Evolutionary conservation across 2,329 filamentous ascomycete genomes (phyloP), one percentile per base, ranked within the genome.

Genomic region (Phialophora tarda): DNA sequence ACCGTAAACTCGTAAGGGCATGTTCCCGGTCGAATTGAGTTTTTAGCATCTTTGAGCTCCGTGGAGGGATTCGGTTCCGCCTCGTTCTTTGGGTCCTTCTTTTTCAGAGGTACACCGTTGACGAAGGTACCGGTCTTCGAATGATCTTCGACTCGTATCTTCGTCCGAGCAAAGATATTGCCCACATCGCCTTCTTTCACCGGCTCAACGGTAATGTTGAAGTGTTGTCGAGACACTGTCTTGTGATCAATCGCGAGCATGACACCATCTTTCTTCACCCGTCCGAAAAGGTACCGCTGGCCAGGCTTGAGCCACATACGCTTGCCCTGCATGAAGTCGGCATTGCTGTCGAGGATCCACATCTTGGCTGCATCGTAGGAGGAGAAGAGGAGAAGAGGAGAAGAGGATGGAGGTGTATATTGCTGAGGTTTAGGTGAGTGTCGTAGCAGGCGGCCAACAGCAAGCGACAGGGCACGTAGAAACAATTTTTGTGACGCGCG

Each of bases 211-310:
- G 88, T 84, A 59, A 99, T 88, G 34, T 89, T 89, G 70, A 97
- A 81, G 78, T 99, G 95, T 74, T 95, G 92, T 64, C 94, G 86
- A 34, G 95, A 99, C 57, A 99, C 91, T 0, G 89, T 90, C 74
- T 91, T 91, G 74, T 95, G 86, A 5, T 89, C 86, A 71, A 97
- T 91, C 26, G 86, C 88, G 71, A 91, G 87, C 2, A 87, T 86
- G 62, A 86, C 89, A 74, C 90, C 88, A 64, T 85, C 84, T 67
- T 78, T 74, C 69, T 85, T 85, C 44, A 91, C 93, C 70, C 94
- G 88, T 63, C 94, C 94, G 76, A 97, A 91, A 23, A 97, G 84
- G 77, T 95, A 94, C 73, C 86, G 88, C 76, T 92, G 92, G 59
- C 93, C 93, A 1, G 93, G 93, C 65, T 90, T 88, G 68, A 97